phyloP scores from a whole-genome alignment of 2,329 filamentous ascomycete genomes.

The Aspergillus alliaceus region DNA sequence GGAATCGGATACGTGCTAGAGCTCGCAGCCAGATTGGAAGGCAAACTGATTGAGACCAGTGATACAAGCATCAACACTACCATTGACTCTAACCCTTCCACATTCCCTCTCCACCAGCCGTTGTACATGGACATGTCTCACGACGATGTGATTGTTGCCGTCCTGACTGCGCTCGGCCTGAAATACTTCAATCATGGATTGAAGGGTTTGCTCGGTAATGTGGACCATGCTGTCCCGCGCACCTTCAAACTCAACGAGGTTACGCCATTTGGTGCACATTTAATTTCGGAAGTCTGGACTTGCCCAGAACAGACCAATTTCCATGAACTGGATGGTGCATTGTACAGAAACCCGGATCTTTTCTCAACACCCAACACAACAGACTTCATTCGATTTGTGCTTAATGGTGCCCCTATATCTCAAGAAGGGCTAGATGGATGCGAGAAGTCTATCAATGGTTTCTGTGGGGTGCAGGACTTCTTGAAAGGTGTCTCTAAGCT shows the following conservation, averaged over 20 bases:
- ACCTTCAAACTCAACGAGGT: conserved; percentile 53
- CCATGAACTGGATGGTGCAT: conserved; percentile 40
- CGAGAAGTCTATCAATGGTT: conserved; percentile 26
- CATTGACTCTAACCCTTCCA: conserved; percentile 45
- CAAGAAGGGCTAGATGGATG: conserved; percentile 29
- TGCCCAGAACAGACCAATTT: conserved; percentile 36
- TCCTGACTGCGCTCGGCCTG: conserved; percentile 53
- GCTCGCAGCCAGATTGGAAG: conserved; percentile 50
- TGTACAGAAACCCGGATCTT: conserved; percentile 31
- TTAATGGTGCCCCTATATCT: conserved; percentile 31
- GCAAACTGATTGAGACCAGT: conserved; percentile 48
- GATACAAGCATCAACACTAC: conserved; percentile 55
- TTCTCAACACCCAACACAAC: conserved; percentile 11
- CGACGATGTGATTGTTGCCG: conserved; percentile 54
- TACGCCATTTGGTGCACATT: conserved; percentile 56
- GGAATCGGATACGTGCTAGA: conserved; percentile 56
- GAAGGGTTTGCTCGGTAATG: conserved; percentile 23
- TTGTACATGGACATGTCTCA: conserved; percentile 57
- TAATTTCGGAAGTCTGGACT: conserved; percentile 58
- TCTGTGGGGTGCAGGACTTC: conserved; percentile 30
- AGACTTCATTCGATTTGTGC: conserved; percentile 31
- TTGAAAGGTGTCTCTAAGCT: conserved; percentile 22
- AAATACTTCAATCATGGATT: conserved; percentile 50
- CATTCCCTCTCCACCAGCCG: conserved; percentile 50
- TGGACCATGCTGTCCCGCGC: conserved; percentile 45